phyloP scores from a whole-genome alignment of 148 eudicot genomes.

The Chenopodium berlandieri region DNA sequence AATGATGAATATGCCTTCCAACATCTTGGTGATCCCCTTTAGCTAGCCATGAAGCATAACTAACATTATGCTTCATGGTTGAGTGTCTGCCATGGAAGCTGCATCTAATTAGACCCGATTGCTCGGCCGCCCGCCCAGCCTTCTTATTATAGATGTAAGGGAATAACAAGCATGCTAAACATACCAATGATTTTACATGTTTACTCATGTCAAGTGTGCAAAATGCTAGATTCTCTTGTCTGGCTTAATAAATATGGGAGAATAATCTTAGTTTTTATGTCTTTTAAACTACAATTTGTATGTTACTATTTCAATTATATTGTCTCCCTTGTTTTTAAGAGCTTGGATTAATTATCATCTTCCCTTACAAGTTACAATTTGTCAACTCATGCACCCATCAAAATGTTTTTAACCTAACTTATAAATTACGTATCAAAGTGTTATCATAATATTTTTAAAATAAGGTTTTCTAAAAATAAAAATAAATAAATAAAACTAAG shows the following conservation, averaged over 20 bases:
- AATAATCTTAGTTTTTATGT: not conserved
- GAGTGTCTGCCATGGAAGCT: constrained; percentile 31
- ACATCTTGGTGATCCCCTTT: constrained; percentile 19
- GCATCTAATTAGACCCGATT: constrained; percentile 4
- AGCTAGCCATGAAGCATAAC: constrained; percentile 25
- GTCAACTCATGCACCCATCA: not conserved
- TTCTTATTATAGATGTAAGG: constrained; percentile 14
- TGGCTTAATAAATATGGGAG: not conserved
- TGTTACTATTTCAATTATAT: not conserved
- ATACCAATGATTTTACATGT: constrained; percentile 29
- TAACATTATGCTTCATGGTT: constrained; percentile 20
- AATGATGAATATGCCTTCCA: constrained; percentile 22
- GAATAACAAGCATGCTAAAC: constrained; percentile 30
- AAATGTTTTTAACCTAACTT: not conserved
- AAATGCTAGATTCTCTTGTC: constrained; percentile 21
- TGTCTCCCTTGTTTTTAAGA: not conserved
- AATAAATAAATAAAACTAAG: not conserved
- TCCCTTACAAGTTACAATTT: not conserved
- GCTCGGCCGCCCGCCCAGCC: not conserved
- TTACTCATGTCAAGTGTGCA: constrained; percentile 25
- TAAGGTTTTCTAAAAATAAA: no score
- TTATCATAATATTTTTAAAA: no score
- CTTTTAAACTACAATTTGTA: not conserved
- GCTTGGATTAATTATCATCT: not conserved
- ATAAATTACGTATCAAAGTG: not conserved